Conservation (phyloP, 2,329 filamentous ascomycete species). For the Trichophyton equinum region DNA sequence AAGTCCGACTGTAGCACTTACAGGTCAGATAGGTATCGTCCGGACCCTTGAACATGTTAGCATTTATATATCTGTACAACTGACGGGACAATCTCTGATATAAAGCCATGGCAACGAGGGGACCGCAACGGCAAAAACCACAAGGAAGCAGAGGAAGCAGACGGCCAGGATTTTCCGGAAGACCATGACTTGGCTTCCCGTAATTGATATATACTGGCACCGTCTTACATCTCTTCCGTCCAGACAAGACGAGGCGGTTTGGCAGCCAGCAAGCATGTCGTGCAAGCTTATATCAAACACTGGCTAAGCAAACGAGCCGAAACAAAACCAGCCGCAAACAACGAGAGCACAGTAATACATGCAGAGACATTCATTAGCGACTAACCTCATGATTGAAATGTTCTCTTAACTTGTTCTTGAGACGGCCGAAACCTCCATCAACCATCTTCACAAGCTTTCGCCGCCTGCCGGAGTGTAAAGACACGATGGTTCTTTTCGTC, state of each 20-base stretch:
- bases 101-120: neutral
- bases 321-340: neutral
- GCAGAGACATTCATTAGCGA: conserved; percentile 11
- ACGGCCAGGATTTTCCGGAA: neutral
- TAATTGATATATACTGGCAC: neutral
- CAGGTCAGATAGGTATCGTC: conserved; percentile 60
- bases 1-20: conserved; percentile 33
- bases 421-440: conserved; percentile 8
- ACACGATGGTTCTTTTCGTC: neutral
- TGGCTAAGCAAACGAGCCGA: neutral
- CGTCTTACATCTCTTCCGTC: neutral
- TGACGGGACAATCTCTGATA: neutral
- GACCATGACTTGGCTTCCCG: neutral
- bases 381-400: conserved; percentile 12
- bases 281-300: conserved; percentile 1
- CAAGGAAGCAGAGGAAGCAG: neutral
- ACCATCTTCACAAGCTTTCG: conserved; percentile 1
- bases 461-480: neutral
- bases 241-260: neutral
- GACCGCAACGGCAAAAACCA: neutral
- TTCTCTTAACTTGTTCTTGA: conserved; percentile 8
- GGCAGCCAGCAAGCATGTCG: neutral
- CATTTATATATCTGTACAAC: neutral
- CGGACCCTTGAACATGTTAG: conserved; percentile 34
- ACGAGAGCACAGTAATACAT: neutral